These are phyloP conservation scores for Aspergillus tanneri DNA, from an alignment of 2,329 filamentous ascomycete species.

Conservation along the genomic window DNA sequence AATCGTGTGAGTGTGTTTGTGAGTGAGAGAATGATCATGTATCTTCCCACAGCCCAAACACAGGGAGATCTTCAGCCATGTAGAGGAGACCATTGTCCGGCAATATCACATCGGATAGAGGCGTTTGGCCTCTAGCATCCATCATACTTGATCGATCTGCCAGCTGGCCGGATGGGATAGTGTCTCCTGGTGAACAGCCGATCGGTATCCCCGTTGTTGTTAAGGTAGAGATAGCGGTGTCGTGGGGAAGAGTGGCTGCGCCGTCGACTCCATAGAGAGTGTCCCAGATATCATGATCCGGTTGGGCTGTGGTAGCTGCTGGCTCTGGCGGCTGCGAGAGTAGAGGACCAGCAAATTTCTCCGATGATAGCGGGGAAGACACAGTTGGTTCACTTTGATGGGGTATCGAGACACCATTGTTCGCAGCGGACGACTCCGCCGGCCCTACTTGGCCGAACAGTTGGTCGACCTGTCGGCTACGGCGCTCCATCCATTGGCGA, in stretches of 20 bases:
- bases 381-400: conserved; percentile 13
- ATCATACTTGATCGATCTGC: conserved; percentile 8
- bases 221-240: conserved; percentile 33
- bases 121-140: conserved; percentile 27
- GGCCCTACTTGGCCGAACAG: conserved; percentile 42
- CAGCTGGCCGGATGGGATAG: conserved; percentile 22
- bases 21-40: conserved; percentile 10
- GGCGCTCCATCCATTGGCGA: conserved; percentile 40
- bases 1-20: not conserved
- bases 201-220: conserved; percentile 36
- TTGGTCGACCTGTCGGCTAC: conserved; percentile 42
- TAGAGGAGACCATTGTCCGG: conserved; percentile 36
- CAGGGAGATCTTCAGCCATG: conserved; percentile 35
- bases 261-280: conserved; percentile 25
- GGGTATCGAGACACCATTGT: conserved; percentile 8
- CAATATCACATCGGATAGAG: conserved; percentile 34
- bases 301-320: conserved; percentile 11
- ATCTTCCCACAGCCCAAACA: conserved; percentile 35
- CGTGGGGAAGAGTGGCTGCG: conserved; percentile 25
- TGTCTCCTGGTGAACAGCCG: conserved; percentile 32
- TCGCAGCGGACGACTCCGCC: conserved; percentile 10
- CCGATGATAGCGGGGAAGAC: conserved; percentile 25
- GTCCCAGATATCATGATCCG: conserved; percentile 31
- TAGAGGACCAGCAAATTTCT: conserved; percentile 20
- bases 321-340: conserved; percentile 15